These are phyloP conservation scores for Phytophthora tentaculata DNA, from an alignment of 352 stramenopile species.

Conservation along the genomic window DNA sequence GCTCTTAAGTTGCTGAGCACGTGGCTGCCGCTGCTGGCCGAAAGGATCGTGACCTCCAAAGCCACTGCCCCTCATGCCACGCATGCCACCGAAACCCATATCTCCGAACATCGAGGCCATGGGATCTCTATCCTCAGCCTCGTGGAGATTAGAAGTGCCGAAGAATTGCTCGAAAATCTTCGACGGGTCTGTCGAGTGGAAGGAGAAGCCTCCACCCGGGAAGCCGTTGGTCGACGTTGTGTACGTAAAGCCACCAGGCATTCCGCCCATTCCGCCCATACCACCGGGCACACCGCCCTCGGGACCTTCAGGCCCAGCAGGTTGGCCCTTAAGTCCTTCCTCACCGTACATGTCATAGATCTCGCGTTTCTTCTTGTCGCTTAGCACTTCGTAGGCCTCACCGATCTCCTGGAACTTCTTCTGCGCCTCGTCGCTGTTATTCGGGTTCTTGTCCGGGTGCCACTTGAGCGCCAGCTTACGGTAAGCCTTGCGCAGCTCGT, in stretches of 20 bases:
- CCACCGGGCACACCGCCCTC: slow-evolving; percentile 37
- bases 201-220: slow-evolving; percentile 71
- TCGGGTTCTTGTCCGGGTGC: slow-evolving; percentile 94
- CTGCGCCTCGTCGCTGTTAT: slow-evolving; percentile 82
- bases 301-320: slow-evolving; percentile 33
- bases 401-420: slow-evolving; percentile 94
- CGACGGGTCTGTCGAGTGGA: slow-evolving; percentile 80
- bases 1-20: slow-evolving; percentile 65
- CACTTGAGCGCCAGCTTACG: slow-evolving; percentile 92
- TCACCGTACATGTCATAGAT: slow-evolving; percentile 95
- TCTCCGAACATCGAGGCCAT: slow-evolving; percentile 76
- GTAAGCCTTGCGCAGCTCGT: slow-evolving; percentile 88
- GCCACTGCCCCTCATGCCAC: slow-evolving; percentile 42
- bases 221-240: slow-evolving; percentile 53
- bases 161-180: slow-evolving; percentile 94
- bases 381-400: slow-evolving; percentile 94
- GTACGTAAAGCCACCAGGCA: slow-evolving; percentile 56
- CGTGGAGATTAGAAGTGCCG: slow-evolving; percentile 80
- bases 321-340: slow-evolving; percentile 84
- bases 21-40: slow-evolving; percentile 32
- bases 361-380: slow-evolving; percentile 92
- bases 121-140: slow-evolving; percentile 74
- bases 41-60: slow-evolving; percentile 55
- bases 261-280: slow-evolving; percentile 61
- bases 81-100: slow-evolving; percentile 64